Evolutionary conservation across 2,329 filamentous ascomycete species (phyloP), one percentile per base, ranked within the genome.

Genomic region (Trichoderma lentiforme): DNA sequence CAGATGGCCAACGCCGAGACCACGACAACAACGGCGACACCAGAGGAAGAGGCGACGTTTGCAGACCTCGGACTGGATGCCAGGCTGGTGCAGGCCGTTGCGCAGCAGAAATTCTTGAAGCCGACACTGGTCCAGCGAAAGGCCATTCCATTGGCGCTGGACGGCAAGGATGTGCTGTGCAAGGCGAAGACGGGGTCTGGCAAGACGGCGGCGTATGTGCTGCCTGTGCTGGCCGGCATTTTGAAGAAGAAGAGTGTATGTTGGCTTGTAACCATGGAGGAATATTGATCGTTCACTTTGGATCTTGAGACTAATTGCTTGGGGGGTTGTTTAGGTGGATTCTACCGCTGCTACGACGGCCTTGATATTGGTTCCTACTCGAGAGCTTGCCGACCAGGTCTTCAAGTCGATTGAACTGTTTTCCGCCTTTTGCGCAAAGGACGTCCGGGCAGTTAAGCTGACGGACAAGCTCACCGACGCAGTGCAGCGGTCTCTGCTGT

Each of bases 171-270:
- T 85, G 90, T 99, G 62, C 86, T 98, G 51, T 95, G 94, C 70
- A 94, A 95, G 79, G 94, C 95, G 47, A 97, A 95, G 82, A 98
- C 96, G 6, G 96, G 96, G 14, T 97, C 95, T 4, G 96, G 96
- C 76, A 99, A 99, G 86, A 99, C 96, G 12, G 94, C 94, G n/a
- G 95, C 96, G 64, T 98, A 98, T 80, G 85, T 97, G 7, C 86
- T 99, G 56, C 96, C 96, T 1, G 87, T 97, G n/a, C 83, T 99
- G 18, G 92, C 97, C 76, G 88, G 89, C 43, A 93, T 97, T 73
- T 84, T 99, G 71, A 93, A 92, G 79, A 89, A 89, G 75, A 97
- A 97, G 82, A 83, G 87, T 76, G 89, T 91, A 81, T 21, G 83
- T 74, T 11, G n/a, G 9, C 18, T 36, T 28, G 4, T 3, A 9